Percentiles rank a stretch among this genome's conserved stretches.
Evolutionary conservation across 345 rosid genomes (phyloP).

Genomic region (Barbarea vulgaris): DNA sequence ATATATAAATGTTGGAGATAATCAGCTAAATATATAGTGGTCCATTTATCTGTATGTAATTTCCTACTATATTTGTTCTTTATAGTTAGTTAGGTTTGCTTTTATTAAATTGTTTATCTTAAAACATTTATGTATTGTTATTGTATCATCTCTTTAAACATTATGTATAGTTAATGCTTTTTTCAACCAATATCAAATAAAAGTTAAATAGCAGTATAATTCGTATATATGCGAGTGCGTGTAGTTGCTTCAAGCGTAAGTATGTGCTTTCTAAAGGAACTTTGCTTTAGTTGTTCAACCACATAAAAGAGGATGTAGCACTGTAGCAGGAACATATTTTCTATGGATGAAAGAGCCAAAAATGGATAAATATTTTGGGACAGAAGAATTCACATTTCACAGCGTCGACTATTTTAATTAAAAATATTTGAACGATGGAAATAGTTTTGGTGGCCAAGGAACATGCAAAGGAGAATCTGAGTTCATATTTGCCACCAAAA

Average conservation of each 20-base stretch:
- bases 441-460: constrained; percentile 8
- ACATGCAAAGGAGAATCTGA: constrained; percentile 31
- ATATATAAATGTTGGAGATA: not conserved
- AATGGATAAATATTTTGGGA: constrained; percentile 2
- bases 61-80: not conserved
- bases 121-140: not conserved
- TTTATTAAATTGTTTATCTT: not conserved
- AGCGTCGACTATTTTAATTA: not conserved
- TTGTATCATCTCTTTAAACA: no score
- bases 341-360: not conserved
- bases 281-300: constrained; percentile 36
- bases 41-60: not conserved
- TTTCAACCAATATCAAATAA: not conserved
- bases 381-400: constrained; percentile 27
- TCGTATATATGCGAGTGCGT: constrained; percentile 28
- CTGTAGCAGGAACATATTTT: not conserved
- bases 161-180: not conserved
- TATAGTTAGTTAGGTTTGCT: not conserved
- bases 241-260: constrained; percentile 41
- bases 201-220: not conserved
- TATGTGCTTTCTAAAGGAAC: constrained; percentile 24
- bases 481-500: not conserved
- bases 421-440: not conserved
- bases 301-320: constrained; percentile 17
- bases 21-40: not conserved